These are phyloP conservation scores for Pseudogymnoascus sp. DNA, from an alignment of 2,329 filamentous ascomycete species.

Conservation along the genomic window DNA sequence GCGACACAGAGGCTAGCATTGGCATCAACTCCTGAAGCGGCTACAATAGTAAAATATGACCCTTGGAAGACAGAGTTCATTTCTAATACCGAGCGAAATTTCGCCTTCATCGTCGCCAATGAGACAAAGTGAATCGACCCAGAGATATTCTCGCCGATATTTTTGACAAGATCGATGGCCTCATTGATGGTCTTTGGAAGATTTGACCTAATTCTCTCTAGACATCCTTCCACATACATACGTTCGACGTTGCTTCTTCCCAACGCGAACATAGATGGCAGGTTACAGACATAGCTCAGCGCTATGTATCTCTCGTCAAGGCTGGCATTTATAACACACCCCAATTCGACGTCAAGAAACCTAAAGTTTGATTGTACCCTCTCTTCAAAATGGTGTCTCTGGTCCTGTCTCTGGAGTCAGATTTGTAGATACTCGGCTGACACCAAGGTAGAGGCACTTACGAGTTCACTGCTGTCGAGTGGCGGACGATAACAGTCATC, in stretches of 20 bases:
- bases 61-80: slow-evolving; percentile 20
- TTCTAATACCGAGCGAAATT: slow-evolving; percentile 16
- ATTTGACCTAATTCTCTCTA: slow-evolving; percentile 13
- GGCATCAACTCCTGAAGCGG: slow-evolving; percentile 20
- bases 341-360: too few relatives aligned
- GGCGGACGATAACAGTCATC: too few relatives aligned
- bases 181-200: slow-evolving; percentile 18
- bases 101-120: slow-evolving; percentile 12
- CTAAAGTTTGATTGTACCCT: too few relatives aligned
- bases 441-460: too few relatives aligned
- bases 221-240: background rate
- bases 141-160: slow-evolving; percentile 18
- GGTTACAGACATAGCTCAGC: too few relatives aligned
- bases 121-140: slow-evolving; percentile 18
- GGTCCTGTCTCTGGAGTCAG: too few relatives aligned
- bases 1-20: slow-evolving; percentile 13
- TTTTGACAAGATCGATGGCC: slow-evolving; percentile 18
- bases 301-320: slow-evolving; percentile 19
- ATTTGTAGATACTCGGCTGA: too few relatives aligned
- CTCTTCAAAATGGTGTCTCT: too few relatives aligned
- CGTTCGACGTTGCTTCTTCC: slow-evolving; percentile 13
- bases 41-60: slow-evolving; percentile 18
- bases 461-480: too few relatives aligned
- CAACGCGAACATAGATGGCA: slow-evolving; percentile 9
- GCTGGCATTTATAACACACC: slow-evolving; percentile 25